These are phyloP conservation scores for Hyphodiscus sp. DNA, from an alignment of 2,329 filamentous ascomycete genomes.

Conservation along the genomic window DNA sequence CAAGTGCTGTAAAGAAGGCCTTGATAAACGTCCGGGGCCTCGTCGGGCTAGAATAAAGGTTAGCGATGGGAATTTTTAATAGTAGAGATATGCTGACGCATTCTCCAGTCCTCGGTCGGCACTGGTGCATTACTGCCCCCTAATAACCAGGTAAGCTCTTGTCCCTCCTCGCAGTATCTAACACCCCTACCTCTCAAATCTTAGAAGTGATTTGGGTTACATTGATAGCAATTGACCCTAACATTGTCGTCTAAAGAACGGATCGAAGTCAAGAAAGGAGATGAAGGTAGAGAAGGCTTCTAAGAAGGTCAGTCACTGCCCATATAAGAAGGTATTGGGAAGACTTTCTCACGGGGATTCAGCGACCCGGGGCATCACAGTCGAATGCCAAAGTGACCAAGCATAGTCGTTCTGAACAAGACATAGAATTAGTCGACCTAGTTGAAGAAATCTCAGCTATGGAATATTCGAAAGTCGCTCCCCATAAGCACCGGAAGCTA, in stretches of 20 bases:
- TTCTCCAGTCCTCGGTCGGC: background rate
- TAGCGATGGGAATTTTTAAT: background rate
- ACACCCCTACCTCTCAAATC: background rate
- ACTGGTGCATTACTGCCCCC: background rate
- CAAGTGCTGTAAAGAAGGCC: slow-evolving; percentile 63
- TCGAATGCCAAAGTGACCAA: slow-evolving; percentile 10
- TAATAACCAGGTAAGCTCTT: background rate
- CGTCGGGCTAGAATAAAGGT: slow-evolving; percentile 18
- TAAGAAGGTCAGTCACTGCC: background rate
- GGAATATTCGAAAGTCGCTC: slow-evolving; percentile 17
- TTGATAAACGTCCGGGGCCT: slow-evolving; percentile 48
- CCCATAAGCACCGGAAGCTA: slow-evolving; percentile 25
- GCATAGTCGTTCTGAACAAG: slow-evolving; percentile 3
- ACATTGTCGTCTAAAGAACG: background rate
- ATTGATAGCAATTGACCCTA: background rate
- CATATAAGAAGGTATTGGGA: background rate
- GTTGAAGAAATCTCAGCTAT: slow-evolving; percentile 12
- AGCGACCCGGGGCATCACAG: background rate
- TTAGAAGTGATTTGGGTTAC: no score
- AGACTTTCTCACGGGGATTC: background rate
- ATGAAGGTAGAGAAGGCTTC: background rate
- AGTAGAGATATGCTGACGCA: background rate
- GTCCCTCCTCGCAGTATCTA: background rate
- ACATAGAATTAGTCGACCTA: slow-evolving; percentile 28
- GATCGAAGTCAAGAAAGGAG: background rate